Base-by-base conservation (phyloP, 2,329 filamentous ascomycete species). In the Geosmithia flava region DNA sequence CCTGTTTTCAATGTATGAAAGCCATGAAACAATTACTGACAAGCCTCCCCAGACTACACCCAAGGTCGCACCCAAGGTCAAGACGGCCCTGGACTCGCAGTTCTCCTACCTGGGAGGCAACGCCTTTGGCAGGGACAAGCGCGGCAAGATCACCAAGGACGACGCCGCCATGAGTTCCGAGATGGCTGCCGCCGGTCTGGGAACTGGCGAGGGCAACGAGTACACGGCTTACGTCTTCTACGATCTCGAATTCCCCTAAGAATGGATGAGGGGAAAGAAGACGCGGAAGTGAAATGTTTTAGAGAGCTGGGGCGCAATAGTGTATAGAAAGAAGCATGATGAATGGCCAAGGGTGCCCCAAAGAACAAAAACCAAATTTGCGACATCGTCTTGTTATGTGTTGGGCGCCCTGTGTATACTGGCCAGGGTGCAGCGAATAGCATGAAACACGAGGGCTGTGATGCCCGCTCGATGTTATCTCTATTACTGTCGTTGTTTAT, bases 151-250 rank as follows among this genome's bases (percentile, higher is more conserved):
- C 55, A 85, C 85, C 60, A 94, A 95, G 66, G 93, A 98, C 61
- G 91, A 97, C 59, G 81, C 83, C 15, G 73, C 80, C 27, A 67
- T 87, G 59, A 81, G 85, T 42, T 84, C 81, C 39, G 91, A 97
- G 56, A 86, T 96, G 77, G 87, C 88, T 41, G 83, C 85, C 3
- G 83, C 83, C 3, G 85, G 80, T 23, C 63, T 83, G 46, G 75
- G 72, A 20, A 76, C 78, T 42, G 80, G 79, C 17, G 86, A 89
- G 50, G 83, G 82, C 48, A 74, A 78, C 56, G 89, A 96, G 64
- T 98, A 97, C 70, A 93, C 88, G 51, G 85, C 93, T 41, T 98
- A 94, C 67, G 93, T 97, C 61, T 96, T 90, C 72, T 98, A 97
- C 68, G 87, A 95, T 63, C 86, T 97, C 62, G 87, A 93, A 61